Evolutionary conservation across 2,329 filamentous ascomycete species (phyloP), one percentile per base, ranked within the genome.

Genomic region (Aspergillus nomiae): DNA sequence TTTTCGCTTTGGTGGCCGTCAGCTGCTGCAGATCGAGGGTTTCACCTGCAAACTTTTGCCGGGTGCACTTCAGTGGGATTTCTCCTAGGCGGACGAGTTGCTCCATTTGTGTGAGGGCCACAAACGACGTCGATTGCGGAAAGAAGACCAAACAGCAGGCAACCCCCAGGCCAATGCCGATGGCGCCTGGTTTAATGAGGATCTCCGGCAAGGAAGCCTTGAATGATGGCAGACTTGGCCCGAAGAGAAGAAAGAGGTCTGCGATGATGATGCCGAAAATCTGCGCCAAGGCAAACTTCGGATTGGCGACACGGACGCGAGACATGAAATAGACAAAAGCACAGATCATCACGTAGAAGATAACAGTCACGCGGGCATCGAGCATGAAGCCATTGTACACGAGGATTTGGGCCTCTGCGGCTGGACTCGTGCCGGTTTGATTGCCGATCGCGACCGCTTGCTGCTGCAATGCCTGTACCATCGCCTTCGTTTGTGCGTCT

Each of bases 111-210:
- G 61, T 69, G 0, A 85, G 71, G 1, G 81, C 78, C 4, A 77
- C 71, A 26, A 78, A 77, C 0, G 82, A 83, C 0, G 83, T 82
- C 0, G 83, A 85, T 54, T 80, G 78, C 0, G 83, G 83, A 59
- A 84, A 84, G 51, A 85, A 71, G 6, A 84, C 58, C 1, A 85
- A 58, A 11, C 76, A 79, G 55, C 78, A 81, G 6, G 71, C 77
- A 3, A 80, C 55, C 0, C 82, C 83, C 1, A 85, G 65, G 0
- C 78, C 83, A 7, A 81, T 74, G 0, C 80, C 82, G 30, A 82
- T 77, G 1, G 81, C 80, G 0, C 77, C 80, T 1, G 83, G 83
- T 38, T 80, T 78, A 5, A 84, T 74, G 26, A 84, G 63, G 0
- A 77, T 51, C 16, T 72, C 69, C 0, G 79, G 74, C 6, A 85